Evolutionary conservation across 768 basidiomycete species (phyloP), one percentile per base, ranked within the genome.

Genomic region (Calocybe indica): DNA sequence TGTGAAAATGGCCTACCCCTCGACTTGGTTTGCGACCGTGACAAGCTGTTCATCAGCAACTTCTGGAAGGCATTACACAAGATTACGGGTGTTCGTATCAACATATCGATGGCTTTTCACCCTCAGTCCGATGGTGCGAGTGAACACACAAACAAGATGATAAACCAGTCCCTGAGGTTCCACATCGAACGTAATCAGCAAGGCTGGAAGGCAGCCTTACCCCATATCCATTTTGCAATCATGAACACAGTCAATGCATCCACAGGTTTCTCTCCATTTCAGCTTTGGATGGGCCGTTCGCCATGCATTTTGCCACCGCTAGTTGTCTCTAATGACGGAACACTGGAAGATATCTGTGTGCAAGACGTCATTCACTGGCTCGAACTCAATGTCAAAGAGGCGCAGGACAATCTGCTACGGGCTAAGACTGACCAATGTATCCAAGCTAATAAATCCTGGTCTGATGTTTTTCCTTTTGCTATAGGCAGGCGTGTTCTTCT

Each of bases 101-200:
- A 43, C 7, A 41, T 57, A 3, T 71, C 65, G 2, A 72, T 71
- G 0, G 69, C 70, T 0, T 76, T 68, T 49, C 76, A 77, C 40
- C 74, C 72, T 0, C 63, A 75, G 53, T 66, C 70, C 4, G 66
- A 75, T 45, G 62, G 66, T 43, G 63, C 60, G 31, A 69, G 67
- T 0, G 69, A 72, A 54, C 51, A 63, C n/a, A 58, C 56, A 12
- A 74, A 71, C 43, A 63, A 70, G 51, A 62, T 58, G 3, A 55
- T 73, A 6, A 67, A 73, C 43, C 52, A 59, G 0, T 71, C 71
- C 46, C 58, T 78, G 63, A 0, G 65, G 67, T 62, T 52, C 33
- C 53, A 59, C 37, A 60, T 68, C 0, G 48, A 54, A 1, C 45
- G 56, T 1, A 61, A 66, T 14, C 66, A 69, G 46, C 31, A 35